A percentile compares a stretch with the other conserved stretches of the same genome.
Conservation (phyloP, 768 basidiomycete genomes). For the Suillus variegatus region DNA sequence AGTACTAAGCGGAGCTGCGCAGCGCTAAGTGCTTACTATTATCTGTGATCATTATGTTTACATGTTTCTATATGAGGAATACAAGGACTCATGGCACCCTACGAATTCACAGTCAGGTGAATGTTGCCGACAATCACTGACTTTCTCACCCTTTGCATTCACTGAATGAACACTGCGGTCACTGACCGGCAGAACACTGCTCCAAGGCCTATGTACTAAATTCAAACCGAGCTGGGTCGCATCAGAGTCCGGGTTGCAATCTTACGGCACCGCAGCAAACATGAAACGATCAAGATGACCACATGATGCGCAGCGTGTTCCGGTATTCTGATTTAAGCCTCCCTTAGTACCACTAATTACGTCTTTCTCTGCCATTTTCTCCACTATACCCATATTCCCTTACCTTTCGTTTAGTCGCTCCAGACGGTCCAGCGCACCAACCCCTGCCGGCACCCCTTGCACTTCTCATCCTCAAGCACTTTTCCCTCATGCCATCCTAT, state of each 20-base stretch:
- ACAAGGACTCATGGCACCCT: no score
- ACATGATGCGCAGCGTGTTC: not conserved
- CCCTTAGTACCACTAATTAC: not conserved
- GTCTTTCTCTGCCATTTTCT: not conserved
- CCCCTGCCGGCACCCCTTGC: not conserved
- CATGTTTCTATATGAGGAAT: no score
- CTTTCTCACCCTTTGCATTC: not conserved
- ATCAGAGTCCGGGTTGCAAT: not conserved
- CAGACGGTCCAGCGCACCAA: not conserved
- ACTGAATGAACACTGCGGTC: not conserved
- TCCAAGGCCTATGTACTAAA: no score
- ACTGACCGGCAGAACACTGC: not conserved
- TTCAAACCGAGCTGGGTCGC: no score
- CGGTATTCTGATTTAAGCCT: not conserved
- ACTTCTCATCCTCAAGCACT: not conserved
- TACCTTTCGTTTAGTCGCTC: not conserved
- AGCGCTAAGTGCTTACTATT: no score
- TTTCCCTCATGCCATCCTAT: conserved; percentile 21
- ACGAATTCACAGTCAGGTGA: no score
- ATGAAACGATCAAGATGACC: not conserved
- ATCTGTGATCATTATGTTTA: no score
- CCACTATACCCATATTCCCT: not conserved
- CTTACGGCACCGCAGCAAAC: not conserved
- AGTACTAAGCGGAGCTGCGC: no score
- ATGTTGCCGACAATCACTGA: no score